Base-by-base conservation (phyloP, 306 rosid genomes). In the Fagus sylvatica region DNA sequence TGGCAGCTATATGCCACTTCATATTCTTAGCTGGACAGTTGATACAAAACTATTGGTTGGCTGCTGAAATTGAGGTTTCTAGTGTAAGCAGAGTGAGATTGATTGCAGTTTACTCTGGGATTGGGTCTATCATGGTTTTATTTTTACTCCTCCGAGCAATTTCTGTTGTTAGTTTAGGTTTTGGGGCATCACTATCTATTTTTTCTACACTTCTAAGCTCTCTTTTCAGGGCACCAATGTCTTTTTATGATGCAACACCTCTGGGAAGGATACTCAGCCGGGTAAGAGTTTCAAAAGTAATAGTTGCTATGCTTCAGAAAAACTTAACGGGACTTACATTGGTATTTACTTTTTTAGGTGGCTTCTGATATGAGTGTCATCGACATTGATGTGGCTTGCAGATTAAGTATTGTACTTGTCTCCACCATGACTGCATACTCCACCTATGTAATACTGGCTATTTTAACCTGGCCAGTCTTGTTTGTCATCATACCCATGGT, bases 161-260 rank as follows among this genome's bases (percentile, higher is more conserved):
- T 4, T 49, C 48, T 66, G 7, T 66, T 39, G 86, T 74, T 36
- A 41, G 72, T 46, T 62, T 88, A 68, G 88, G 90, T 36, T 60
- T 53, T 53, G 86, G 77, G 42, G 87, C 90, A 64, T 88, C 94
- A 69, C 76, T 75, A 41, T 55, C 81, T 17, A 71, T 86, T 30
- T 88, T 82, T 64, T 72, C 46, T 39, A 76, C 74, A 74, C 79
- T 90, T 64, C 41, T 86, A 51, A 78, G 74, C 83, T 90, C 94
- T 37, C 91, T 90, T 70, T 88, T 90, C 43, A 83, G 87, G 11
- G 89, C 94, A 34, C 91, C 89, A 0, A 78, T 90, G 88, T 75
- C 89, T 9, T 90, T 88, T 40, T 88, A 90, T 70, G 91, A 90
- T 78, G 88, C 91, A 6, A 90, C 94, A 7, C 91, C 91, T 28